These are phyloP conservation scores for Climacium dendroides DNA, from an alignment of 225 moss, liverwort and hornwort species.

Conservation along the genomic window DNA sequence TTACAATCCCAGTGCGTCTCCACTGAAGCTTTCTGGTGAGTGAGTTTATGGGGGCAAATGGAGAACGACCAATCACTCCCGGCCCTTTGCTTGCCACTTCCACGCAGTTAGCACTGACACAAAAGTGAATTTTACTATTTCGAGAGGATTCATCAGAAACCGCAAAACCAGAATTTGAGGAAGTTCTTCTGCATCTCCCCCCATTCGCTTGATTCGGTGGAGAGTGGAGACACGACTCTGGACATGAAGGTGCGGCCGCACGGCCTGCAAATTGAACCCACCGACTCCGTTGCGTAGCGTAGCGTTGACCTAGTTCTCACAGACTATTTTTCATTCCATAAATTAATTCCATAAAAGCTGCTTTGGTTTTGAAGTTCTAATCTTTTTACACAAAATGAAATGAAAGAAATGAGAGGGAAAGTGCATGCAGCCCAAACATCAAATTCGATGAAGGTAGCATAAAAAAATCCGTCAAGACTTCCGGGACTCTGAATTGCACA, in stretches of 20 bases:
- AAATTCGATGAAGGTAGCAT: background rate
- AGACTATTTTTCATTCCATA: background rate
- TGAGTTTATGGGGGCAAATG: background rate
- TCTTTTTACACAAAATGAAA: no score
- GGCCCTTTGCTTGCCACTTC: background rate
- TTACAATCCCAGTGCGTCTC: background rate
- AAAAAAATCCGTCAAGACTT: background rate
- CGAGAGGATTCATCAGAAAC: background rate
- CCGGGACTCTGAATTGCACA: background rate
- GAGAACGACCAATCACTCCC: background rate
- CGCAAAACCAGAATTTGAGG: background rate
- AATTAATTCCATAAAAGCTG: background rate
- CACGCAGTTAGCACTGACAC: background rate
- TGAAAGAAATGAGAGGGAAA: background rate
- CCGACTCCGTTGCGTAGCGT: background rate
- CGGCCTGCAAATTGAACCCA: background rate
- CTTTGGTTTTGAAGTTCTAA: background rate
- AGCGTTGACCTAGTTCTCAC: background rate
- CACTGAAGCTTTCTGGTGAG: background rate
- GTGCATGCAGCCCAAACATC: background rate
- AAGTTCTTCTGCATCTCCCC: background rate
- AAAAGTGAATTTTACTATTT: background rate
- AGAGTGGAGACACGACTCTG: background rate
- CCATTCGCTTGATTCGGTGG: background rate
- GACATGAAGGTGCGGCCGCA: background rate